Conservation (phyloP, 805 yeast genomes). For the Barnettozyma wickerhamii region DNA sequence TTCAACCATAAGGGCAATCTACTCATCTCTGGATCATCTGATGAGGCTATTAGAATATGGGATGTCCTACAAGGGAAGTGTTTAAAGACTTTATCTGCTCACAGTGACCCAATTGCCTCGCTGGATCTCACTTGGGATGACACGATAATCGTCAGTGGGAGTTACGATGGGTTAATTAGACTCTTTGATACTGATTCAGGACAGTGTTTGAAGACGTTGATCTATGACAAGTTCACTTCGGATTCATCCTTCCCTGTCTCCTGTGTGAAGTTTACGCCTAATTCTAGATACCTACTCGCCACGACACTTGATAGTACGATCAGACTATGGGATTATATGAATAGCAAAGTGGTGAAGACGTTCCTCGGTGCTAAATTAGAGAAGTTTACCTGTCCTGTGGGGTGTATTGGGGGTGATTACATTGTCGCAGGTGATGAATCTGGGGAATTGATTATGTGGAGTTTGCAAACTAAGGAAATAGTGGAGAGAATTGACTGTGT, state of each 20-base stretch:
- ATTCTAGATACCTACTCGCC: constrained; percentile 73
- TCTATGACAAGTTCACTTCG: constrained; percentile 64
- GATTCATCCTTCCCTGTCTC: constrained; percentile 71
- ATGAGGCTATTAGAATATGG: constrained; percentile 91
- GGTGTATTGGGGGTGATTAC: constrained; percentile 42
- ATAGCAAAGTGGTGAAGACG: constrained; percentile 76
- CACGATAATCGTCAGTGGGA: constrained; percentile 77
- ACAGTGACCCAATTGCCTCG: constrained; percentile 82
- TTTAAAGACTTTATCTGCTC: constrained; percentile 82
- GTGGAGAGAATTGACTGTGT: constrained; percentile 16
- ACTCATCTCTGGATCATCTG: constrained; percentile 78
- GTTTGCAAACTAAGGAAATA: constrained; percentile 55
- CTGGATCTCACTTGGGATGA: constrained; percentile 75
- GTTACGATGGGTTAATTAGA: constrained; percentile 87
- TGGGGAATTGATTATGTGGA: constrained; percentile 58
- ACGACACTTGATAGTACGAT: constrained; percentile 77
- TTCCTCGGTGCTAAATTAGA: constrained; percentile 37
- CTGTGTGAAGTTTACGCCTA: constrained; percentile 68
- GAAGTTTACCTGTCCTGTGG: constrained; percentile 48
- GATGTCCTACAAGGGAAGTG: constrained; percentile 68
- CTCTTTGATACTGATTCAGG: constrained; percentile 86
- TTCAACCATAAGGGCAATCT: constrained; percentile 76
- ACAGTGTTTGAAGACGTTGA: constrained; percentile 85
- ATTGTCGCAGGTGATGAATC: constrained; percentile 60
- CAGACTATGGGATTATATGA: constrained; percentile 83